These are phyloP conservation scores for Aspergillus costaricaensis DNA, from an alignment of 2,329 filamentous ascomycete genomes.

Conservation along the genomic window DNA sequence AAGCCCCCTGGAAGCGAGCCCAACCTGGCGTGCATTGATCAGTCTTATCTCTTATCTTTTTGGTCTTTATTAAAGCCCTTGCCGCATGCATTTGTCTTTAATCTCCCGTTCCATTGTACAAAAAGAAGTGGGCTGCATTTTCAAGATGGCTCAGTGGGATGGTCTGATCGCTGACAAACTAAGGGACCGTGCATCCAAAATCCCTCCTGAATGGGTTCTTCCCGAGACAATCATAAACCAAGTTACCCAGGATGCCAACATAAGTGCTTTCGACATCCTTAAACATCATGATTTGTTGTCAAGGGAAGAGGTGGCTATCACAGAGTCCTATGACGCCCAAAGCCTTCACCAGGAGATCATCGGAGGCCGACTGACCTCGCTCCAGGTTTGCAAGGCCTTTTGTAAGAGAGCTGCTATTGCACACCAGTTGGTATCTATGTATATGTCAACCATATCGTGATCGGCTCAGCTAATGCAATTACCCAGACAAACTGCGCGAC, in stretches of 20 bases:
- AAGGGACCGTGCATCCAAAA: background rate
- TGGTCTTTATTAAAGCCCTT: background rate
- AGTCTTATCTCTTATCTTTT: background rate
- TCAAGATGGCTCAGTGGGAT: background rate
- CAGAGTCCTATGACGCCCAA: constrained; percentile 1
- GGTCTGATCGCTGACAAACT: background rate
- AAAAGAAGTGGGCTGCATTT: background rate
- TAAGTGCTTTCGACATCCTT: background rate
- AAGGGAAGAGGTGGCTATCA: background rate
- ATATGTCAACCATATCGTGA: background rate
- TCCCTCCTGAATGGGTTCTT: background rate
- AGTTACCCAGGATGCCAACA: background rate
- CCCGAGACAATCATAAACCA: background rate
- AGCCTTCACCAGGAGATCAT: background rate
- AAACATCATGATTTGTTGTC: background rate
- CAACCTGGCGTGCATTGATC: background rate
- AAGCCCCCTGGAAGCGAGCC: background rate
- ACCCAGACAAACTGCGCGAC: background rate
- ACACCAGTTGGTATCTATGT: background rate
- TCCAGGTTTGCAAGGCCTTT: background rate
- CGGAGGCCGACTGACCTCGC: background rate
- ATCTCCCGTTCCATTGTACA: background rate
- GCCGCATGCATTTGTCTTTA: background rate
- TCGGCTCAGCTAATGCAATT: background rate
- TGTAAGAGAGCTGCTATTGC: background rate